These are phyloP conservation scores for Colletotrichum shisoi DNA, from an alignment of 2,329 filamentous ascomycete genomes.

Conservation along the genomic window DNA sequence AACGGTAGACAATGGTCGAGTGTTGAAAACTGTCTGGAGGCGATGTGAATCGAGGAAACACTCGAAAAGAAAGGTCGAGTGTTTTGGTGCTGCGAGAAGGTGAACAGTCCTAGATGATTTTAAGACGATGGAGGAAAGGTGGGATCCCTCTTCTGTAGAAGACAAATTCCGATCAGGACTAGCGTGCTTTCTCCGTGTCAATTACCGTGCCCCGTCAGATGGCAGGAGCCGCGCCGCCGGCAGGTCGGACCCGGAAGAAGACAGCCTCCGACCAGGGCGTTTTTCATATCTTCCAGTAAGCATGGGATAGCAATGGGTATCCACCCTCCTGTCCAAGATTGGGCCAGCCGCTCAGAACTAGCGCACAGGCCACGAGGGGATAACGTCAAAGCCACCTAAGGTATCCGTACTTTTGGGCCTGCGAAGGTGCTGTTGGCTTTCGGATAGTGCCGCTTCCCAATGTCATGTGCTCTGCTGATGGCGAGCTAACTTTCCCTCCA, in stretches of 20 bases:
- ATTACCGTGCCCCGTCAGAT: conserved; percentile 12
- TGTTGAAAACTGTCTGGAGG: conserved; percentile 6
- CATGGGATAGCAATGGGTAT: conserved; percentile 3
- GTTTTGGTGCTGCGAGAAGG: conserved; percentile 23
- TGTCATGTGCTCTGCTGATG: conserved; percentile 37
- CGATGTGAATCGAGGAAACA: conserved; percentile 11
- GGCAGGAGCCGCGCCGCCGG: neutral
- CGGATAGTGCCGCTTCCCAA: conserved; percentile 28
- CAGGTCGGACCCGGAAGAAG: conserved; percentile 16
- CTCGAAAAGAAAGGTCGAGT: neutral
- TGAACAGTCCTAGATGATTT: conserved; percentile 36
- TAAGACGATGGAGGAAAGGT: conserved; percentile 38
- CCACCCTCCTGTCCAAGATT: conserved; percentile 17
- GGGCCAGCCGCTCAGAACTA: conserved; percentile 15
- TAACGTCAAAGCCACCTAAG: conserved; percentile 37
- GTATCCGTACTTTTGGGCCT: conserved; percentile 17
- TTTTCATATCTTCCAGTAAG: neutral
- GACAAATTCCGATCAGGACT: conserved; percentile 37
- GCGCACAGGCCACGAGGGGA: conserved; percentile 34
- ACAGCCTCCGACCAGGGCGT: neutral
- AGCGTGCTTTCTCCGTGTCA: conserved; percentile 37
- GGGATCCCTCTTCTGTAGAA: conserved; percentile 35
- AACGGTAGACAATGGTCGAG: conserved; percentile 30
- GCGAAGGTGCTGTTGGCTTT: conserved; percentile 14
- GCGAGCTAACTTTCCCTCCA: conserved; percentile 9